Percentiles rank a stretch among this genome's conserved stretches.
These are phyloP conservation scores for Platanthera guangdongensis DNA, from an alignment of 106 monocot genomes.

Conservation along the genomic window DNA sequence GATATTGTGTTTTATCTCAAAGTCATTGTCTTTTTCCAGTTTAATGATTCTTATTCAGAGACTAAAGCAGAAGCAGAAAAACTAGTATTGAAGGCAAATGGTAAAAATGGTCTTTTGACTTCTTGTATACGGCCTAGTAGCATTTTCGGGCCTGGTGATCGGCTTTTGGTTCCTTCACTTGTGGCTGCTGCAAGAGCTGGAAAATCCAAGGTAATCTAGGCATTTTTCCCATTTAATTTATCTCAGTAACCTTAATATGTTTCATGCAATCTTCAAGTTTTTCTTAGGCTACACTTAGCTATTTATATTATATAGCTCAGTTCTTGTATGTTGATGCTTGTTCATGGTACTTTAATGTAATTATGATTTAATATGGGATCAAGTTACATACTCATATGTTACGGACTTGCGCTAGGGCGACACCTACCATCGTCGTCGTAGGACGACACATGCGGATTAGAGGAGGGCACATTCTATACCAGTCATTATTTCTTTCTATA, in stretches of 20 bases:
- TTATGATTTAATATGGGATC: background rate
- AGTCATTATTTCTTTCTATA: no score
- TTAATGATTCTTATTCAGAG: constrained; percentile 97
- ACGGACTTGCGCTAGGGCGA: no score
- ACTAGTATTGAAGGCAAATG: constrained; percentile 80
- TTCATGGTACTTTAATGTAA: background rate
- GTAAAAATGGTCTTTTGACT: constrained; percentile 69
- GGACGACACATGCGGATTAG: no score
- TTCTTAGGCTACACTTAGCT: background rate
- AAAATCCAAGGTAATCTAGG: constrained; percentile 67
- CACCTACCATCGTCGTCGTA: no score
- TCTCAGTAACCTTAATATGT: background rate
- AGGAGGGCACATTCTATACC: no score
- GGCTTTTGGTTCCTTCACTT: constrained; percentile 74
- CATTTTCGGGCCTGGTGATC: constrained; percentile 98
- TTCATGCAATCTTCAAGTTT: background rate
- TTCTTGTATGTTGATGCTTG: background rate
- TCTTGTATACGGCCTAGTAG: constrained; percentile 97
- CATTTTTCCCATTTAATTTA: background rate
- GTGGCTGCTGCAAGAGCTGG: constrained; percentile 86
- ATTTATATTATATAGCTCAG: background rate
- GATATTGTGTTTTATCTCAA: background rate
- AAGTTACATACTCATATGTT: no score
- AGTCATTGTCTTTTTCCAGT: constrained; percentile 34
- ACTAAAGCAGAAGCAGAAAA: constrained; percentile 96